Percentiles rank a stretch among this genome's conserved stretches.
Conservation (phyloP, 2,329 filamentous ascomycete genomes). For the Mycosphaerella sp. region DNA sequence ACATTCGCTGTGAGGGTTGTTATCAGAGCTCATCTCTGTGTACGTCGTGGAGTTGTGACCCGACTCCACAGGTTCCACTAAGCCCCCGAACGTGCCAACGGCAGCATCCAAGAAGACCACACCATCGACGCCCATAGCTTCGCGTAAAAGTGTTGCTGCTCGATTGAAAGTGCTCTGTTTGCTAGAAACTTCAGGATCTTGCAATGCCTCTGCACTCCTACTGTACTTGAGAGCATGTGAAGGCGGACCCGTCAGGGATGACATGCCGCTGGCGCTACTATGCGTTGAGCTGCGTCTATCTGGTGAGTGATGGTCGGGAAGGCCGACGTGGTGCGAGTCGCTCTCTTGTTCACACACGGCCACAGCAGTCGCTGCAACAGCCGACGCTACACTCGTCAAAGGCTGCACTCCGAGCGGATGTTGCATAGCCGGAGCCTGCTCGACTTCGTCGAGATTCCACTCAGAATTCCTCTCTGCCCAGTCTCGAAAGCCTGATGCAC, state of each 20-base stretch:
- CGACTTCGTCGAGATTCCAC: constrained; percentile 16
- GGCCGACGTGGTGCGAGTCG: constrained; percentile 5
- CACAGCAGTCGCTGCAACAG: constrained; percentile 17
- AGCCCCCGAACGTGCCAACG: constrained; percentile 27
- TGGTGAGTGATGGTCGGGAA: background rate
- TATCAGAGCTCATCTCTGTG: constrained; percentile 21
- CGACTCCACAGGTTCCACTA: constrained; percentile 18
- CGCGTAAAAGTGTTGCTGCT: constrained; percentile 45
- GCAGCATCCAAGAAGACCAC: constrained; percentile 41
- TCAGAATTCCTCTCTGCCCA: constrained; percentile 19
- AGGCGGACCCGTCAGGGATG: background rate
- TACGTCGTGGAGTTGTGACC: constrained; percentile 8
- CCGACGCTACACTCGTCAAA: constrained; percentile 14
- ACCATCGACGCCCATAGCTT: constrained; percentile 47
- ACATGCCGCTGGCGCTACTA: constrained; percentile 7
- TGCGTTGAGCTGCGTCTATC: constrained; percentile 1
- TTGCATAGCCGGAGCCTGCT: constrained; percentile 14
- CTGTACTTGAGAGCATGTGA: constrained; percentile 11
- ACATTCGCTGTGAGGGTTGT: constrained; percentile 7
- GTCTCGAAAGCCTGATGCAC: constrained; percentile 20
- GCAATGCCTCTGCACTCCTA: constrained; percentile 12
- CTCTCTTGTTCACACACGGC: constrained; percentile 16
- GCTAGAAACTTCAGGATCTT: constrained; percentile 13
- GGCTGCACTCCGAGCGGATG: constrained; percentile 19
- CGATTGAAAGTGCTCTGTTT: constrained; percentile 39